Base-by-base conservation (phyloP, 495 filamentous ascomycete genomes). In the Podospora appendiculata region DNA sequence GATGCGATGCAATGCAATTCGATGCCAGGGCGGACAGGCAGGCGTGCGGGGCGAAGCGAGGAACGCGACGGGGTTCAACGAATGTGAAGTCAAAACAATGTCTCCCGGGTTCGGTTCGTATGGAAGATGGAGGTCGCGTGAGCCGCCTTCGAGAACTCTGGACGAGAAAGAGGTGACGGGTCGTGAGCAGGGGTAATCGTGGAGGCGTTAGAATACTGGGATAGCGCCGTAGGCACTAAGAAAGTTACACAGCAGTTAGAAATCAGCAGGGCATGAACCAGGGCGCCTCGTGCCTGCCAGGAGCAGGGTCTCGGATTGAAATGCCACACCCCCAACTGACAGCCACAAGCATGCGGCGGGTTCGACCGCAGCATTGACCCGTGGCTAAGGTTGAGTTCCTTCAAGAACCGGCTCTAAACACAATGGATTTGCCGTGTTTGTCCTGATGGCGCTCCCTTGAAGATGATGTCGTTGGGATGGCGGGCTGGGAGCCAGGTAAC, bases 191-290 rank as follows among this genome's bases (percentile, higher is more conserved):
- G 57, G 57, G 47, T 56, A 43, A 52, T 53, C 45, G 46, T 33
- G 32, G 45, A 47, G 48, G 45, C 47, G 36, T 25, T 41, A 5
- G 25, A 5, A 5, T 25, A 25, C 14, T 41, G 25, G 25, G 25
- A 5, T 25, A 25, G 14, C 52, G 44, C 44, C 25, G 50, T 18
- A 38, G 43, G 34, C 54, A 41, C 50, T 54, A 39, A 19, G 5
- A 25, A 25, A 5, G 48, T 50, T 50, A 42, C 38, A 42, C 48
- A 42, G 12, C 56, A 64, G 54, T 57, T 41, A 56, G 48, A 57
- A 54, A 55, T 52, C 51, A 55, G 49, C 33, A n/a, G n/a, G n/a
- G n/a, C n/a, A 53, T 25, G 34, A 57, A 38, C 39, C n/a, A 46
- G 44, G 44, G 44, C 19, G 14, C 14, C 32, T 14, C 17, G 34